phyloP scores from a whole-genome alignment of 2,329 filamentous ascomycete genomes.

The Pseudohalonectria lignicola region DNA sequence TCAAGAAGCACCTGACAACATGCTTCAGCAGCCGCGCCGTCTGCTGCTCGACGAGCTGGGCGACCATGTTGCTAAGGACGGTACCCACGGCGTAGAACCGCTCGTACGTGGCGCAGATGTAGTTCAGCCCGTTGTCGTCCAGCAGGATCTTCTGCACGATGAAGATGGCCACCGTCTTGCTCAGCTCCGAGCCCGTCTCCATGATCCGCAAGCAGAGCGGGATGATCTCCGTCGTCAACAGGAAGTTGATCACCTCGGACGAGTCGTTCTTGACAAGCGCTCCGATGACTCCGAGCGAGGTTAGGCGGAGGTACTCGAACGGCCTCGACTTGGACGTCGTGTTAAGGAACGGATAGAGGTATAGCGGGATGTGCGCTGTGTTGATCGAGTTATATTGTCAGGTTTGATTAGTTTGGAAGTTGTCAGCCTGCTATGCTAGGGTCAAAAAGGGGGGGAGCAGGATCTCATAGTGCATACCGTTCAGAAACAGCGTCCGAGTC shows the following conservation, averaged over 20 bases:
- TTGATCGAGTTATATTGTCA: too few species aligned
- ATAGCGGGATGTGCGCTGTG: conserved; percentile 88
- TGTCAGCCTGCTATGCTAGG: too few species aligned
- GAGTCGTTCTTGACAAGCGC: conserved; percentile 98
- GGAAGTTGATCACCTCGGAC: conserved; percentile 96
- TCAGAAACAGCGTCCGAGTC: conserved; percentile 84
- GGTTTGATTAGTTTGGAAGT: too few species aligned
- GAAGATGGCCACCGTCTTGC: conserved; percentile 98
- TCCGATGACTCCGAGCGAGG: conserved; percentile 91
- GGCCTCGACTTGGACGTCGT: conserved; percentile 96
- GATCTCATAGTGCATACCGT: too few species aligned
- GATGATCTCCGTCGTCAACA: conserved; percentile 96
- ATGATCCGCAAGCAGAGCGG: conserved; percentile 95
- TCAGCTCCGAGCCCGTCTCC: conserved; percentile 96
- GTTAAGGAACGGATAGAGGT: conserved; percentile 96
- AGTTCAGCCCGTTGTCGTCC: conserved; percentile 92
- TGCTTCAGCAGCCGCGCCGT: conserved; percentile 94
- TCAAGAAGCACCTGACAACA: conserved; percentile 90
- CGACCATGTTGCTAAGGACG: conserved; percentile 97
- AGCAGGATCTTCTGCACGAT: conserved; percentile 98
- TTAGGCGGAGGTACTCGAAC: conserved; percentile 94
- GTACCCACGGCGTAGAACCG: conserved; percentile 97
- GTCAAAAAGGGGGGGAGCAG: too few species aligned
- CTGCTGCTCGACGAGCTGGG: conserved; percentile 93
- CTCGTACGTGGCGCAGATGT: conserved; percentile 98